These are phyloP conservation scores for Cladosporium sp. DNA, from an alignment of 2,329 filamentous ascomycete genomes.

Conservation along the genomic window DNA sequence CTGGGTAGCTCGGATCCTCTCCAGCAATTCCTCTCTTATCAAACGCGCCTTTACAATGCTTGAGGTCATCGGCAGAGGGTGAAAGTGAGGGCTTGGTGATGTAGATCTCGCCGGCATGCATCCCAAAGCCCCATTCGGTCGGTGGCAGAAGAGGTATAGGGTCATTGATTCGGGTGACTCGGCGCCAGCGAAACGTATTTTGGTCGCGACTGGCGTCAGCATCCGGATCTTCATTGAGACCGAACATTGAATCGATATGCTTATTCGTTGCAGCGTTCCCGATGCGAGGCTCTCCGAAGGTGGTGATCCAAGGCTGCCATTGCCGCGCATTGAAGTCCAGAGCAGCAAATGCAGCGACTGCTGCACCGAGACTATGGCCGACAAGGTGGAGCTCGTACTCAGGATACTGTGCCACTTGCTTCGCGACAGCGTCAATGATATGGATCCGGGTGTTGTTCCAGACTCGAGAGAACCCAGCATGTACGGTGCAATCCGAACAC, in stretches of 20 bases:
- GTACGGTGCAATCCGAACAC: constrained; percentile 85
- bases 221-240: constrained; percentile 23
- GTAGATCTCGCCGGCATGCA: constrained; percentile 82
- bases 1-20: constrained; percentile 35
- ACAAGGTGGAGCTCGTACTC: constrained; percentile 70
- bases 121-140: constrained; percentile 76
- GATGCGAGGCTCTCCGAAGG: constrained; percentile 78
- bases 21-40: constrained; percentile 68
- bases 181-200: constrained; percentile 49
- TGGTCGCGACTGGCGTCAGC: constrained; percentile 19
- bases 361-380: constrained; percentile 87
- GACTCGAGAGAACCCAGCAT: constrained; percentile 78
- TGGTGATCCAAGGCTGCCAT: constrained; percentile 73
- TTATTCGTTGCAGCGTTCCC: constrained; percentile 49
- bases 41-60: constrained; percentile 61
- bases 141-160: constrained; percentile 83
- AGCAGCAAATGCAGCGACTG: constrained; percentile 79
- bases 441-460: constrained; percentile 69
- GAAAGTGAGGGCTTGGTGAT: constrained; percentile 67
- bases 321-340: constrained; percentile 71
- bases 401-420: constrained; percentile 57
- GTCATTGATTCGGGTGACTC: constrained; percentile 79
- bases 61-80: constrained; percentile 61
- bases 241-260: constrained; percentile 50
- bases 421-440: constrained; percentile 61